Conservation (phyloP, 2,329 filamentous ascomycete species). For the Xylariaceae sp. region DNA sequence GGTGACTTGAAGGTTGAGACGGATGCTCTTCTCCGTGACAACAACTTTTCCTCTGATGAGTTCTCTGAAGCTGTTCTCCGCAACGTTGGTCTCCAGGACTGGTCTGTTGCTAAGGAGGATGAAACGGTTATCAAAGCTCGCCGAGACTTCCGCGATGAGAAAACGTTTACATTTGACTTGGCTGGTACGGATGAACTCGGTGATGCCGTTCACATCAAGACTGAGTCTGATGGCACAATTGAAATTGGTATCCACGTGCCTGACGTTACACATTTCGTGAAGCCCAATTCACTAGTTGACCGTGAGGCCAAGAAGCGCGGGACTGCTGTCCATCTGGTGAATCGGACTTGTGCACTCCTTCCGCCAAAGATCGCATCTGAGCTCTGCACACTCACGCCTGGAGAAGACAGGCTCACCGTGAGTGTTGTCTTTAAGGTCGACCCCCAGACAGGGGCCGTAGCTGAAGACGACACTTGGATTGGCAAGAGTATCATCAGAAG, state of each 20-base stretch:
- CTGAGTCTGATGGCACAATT: constrained; percentile 74
- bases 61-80: constrained; percentile 95
- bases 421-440: constrained; percentile 93
- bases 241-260: constrained; percentile 95
- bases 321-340: constrained; percentile 91
- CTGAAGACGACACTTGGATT: constrained; percentile 87
- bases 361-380: constrained; percentile 81
- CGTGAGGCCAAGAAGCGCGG: constrained; percentile 97
- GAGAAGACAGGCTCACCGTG: constrained; percentile 85
- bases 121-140: constrained; percentile 68
- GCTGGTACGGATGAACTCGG: constrained; percentile 84
- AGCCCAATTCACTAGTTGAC: constrained; percentile 90
- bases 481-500: constrained; percentile 94
- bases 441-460: constrained; percentile 68
- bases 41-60: constrained; percentile 97
- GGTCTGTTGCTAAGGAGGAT: constrained; percentile 80
- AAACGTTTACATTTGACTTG: constrained; percentile 87
- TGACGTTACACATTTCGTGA: constrained; percentile 95
- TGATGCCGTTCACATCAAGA: constrained; percentile 89
- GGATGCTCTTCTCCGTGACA: constrained; percentile 91
- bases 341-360: constrained; percentile 81
- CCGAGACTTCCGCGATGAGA: constrained; percentile 85
- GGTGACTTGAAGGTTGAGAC: constrained; percentile 97
- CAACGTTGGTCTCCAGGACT: constrained; percentile 87
- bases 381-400: constrained; percentile 80